These are phyloP conservation scores for Exophiala sp. DNA, from an alignment of 2,329 filamentous ascomycete species.

Conservation along the genomic window DNA sequence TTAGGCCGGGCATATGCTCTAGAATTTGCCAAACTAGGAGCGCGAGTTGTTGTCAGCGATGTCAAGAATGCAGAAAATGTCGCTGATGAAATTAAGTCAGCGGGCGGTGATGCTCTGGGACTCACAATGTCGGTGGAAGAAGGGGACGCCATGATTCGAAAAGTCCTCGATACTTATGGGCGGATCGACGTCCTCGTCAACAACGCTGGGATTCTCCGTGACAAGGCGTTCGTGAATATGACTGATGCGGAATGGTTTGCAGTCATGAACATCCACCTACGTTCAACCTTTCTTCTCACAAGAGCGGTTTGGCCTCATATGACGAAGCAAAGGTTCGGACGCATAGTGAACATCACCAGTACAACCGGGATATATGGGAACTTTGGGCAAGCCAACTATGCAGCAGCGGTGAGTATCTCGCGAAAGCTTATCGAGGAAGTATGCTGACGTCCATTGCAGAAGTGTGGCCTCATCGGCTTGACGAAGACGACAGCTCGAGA, in stretches of 20 bases:
- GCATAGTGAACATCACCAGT: conserved; percentile 92
- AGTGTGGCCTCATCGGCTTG: conserved; percentile 90
- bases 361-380: conserved; percentile 98
- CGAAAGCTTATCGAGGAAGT: no score
- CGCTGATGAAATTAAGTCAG: conserved; percentile 84
- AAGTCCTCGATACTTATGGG: conserved; percentile 85
- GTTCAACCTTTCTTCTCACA: conserved; percentile 91
- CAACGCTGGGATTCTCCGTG: conserved; percentile 93
- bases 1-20: conserved; percentile 85
- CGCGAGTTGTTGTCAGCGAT: conserved; percentile 88
- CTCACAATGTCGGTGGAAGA: conserved; percentile 92
- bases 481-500: conserved; percentile 87
- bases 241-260: conserved; percentile 88
- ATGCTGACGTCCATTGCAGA: conserved; percentile 44
- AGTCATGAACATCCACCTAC: conserved; percentile 86
- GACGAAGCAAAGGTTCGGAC: conserved; percentile 96
- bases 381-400: conserved; percentile 97
- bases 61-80: conserved; percentile 82
- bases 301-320: conserved; percentile 98
- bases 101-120: conserved; percentile 82
- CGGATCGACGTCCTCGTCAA: conserved; percentile 93
- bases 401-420: conserved; percentile 65
- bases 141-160: conserved; percentile 84
- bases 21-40: conserved; percentile 78
- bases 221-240: conserved; percentile 98